phyloP scores from a whole-genome alignment of 768 basidiomycete genomes.

The Kwoniella botswanensis region DNA sequence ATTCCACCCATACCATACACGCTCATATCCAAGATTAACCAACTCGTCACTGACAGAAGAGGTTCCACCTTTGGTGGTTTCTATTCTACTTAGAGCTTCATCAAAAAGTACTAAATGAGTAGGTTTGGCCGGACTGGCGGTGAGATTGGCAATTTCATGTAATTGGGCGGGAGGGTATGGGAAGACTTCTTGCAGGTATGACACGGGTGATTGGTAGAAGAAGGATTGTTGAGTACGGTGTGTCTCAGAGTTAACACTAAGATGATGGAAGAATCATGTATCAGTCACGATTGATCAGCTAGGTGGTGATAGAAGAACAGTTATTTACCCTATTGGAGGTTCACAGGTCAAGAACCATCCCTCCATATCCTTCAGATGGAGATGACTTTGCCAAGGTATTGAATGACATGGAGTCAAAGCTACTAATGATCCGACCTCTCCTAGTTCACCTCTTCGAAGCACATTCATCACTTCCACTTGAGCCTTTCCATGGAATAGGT shows the following conservation, averaged over 20 bases:
- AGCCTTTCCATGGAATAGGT: slow-evolving; percentile 76
- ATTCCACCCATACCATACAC: slow-evolving; percentile 70
- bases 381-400: slow-evolving; percentile 85
- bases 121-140: slow-evolving; percentile 72
- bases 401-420: slow-evolving; percentile 97
- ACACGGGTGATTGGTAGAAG: slow-evolving; percentile 74
- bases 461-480: slow-evolving; percentile 77
- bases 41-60: slow-evolving; percentile 62
- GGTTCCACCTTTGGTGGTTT: neutral
- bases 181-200: slow-evolving; percentile 72
- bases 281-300: slow-evolving; percentile 3
- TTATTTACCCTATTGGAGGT: slow-evolving; percentile 79
- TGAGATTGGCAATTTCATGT: slow-evolving; percentile 60
- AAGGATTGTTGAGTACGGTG: slow-evolving; percentile 82
- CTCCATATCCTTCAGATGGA: slow-evolving; percentile 72
- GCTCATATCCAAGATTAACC: slow-evolving; percentile 66
- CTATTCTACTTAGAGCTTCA: slow-evolving; percentile 63
- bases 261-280: slow-evolving; percentile 48
- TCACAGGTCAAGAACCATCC: slow-evolving; percentile 92
- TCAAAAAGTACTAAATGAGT: slow-evolving; percentile 82
- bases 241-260: slow-evolving; percentile 62
- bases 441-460: slow-evolving; percentile 58
- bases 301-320: neutral
- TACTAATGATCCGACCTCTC: slow-evolving; percentile 67
- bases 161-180: slow-evolving; percentile 62